phyloP scores from a whole-genome alignment of 1,139 yeast species.

The Debaryomyces sp. region DNA sequence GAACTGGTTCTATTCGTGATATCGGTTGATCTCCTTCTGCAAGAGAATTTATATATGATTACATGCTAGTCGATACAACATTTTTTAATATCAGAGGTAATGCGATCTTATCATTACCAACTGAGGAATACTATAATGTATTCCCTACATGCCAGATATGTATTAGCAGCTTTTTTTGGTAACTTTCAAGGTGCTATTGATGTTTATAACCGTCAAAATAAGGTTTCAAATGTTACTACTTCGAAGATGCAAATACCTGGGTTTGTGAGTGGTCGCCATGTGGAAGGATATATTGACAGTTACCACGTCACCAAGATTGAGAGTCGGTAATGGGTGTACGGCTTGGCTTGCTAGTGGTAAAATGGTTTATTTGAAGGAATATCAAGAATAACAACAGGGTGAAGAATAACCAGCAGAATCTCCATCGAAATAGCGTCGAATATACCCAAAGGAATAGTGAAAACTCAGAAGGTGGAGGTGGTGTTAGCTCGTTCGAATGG shows the following conservation, averaged over 20 bases:
- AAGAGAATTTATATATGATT: slow-evolving; percentile 92
- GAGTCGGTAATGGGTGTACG: slow-evolving; percentile 95
- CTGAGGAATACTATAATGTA: slow-evolving; percentile 87
- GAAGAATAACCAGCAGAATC: slow-evolving; percentile 18
- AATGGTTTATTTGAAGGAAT: slow-evolving; percentile 72
- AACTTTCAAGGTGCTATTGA: slow-evolving; percentile 96
- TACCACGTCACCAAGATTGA: slow-evolving; percentile 92
- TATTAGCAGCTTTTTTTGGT: slow-evolving; percentile 94
- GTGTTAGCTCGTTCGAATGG: slow-evolving; percentile 74
- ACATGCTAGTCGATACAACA: slow-evolving; percentile 97
- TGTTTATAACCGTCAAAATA: slow-evolving; percentile 88
- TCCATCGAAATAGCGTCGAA: slow-evolving; percentile 21
- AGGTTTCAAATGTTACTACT: slow-evolving; percentile 72
- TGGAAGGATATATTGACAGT: slow-evolving; percentile 94
- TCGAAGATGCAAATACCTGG: slow-evolving; percentile 92
- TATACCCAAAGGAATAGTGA: slow-evolving; percentile 20
- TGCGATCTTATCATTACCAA: slow-evolving; percentile 85
- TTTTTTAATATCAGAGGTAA: slow-evolving; percentile 92
- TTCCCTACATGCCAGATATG: slow-evolving; percentile 92
- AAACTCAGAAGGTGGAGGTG: slow-evolving; percentile 37
- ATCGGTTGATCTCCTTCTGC: slow-evolving; percentile 97
- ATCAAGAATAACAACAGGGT: slow-evolving; percentile 57
- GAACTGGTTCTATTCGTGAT: slow-evolving; percentile 94
- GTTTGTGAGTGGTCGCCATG: slow-evolving; percentile 99
- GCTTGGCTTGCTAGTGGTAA: slow-evolving; percentile 93